Evolutionary conservation across 768 basidiomycete species (phyloP), one percentile per base, ranked within the genome.

Genomic region (Tulasnella sp.): DNA sequence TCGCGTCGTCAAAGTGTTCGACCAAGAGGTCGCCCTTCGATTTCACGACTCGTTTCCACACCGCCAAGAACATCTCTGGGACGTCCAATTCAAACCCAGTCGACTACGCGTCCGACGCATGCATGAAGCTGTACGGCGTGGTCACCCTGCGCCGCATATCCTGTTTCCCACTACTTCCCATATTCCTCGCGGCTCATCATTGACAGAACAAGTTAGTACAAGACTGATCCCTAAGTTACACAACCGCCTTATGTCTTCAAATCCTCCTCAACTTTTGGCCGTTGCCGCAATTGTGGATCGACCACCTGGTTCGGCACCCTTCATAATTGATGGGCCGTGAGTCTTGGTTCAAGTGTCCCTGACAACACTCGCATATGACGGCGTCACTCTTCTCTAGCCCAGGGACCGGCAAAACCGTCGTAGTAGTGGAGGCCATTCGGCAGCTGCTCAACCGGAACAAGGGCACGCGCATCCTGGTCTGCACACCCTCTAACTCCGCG

Each of bases 401-500:
- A 7, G 57, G 57, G 2, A 58, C 57, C 21, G 57, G 57, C 14
- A 58, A 58, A 39, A 58, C 57, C 19, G 46, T 58, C 17, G 50
- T 48, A 11, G 36, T 58, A 1, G 57, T 58, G 6, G 57, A 58
- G n/a, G 57, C 57, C 2, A 58, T 58, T 6, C 14, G 35, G 12
- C 57, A 58, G 21, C 21, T 58, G n/a, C 31, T 58, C n/a, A 3
- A 8, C 3, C 23, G 50, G n/a, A n/a, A n/a, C 50, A 31, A 45
- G 49, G 34, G 19, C 45, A 48, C 46, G 3, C 57, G 57, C 8
- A 50, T 58, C 34, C 57, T 58, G 2, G 57, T 48, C n/a, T 58
- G 57, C n/a, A 48, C 57, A 12, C 57, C 57, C 6, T 49, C 46
- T 6, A 58, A 58, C 57, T 51, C 57, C 15, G 57, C 57, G n/a